Evolutionary conservation across 176 grass and related monocot species (phyloP), one percentile per base, ranked within the genome.

Genomic region (Cymbopogon citratus): DNA sequence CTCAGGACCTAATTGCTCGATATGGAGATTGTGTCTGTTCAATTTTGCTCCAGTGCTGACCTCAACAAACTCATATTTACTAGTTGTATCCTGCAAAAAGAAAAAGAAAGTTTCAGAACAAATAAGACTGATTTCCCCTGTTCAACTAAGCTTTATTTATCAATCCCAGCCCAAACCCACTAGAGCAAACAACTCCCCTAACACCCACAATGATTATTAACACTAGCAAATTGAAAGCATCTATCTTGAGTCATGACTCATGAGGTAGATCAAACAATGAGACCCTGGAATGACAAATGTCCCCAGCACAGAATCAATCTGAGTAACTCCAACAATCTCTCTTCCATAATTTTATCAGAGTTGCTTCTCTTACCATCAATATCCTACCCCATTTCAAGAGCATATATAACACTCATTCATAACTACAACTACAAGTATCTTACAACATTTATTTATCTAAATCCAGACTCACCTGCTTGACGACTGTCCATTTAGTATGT

Each of bases 21-120:
- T 88, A 71, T 98, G 92, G 46, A 98, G 88, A 76, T 95, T 98
- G 74, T 98, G 96, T 56, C 96, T 89, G 78, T 91, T 95, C 80
- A 98, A 56, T 77, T 71, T 93, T 70, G 84, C 96, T 86, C 96
- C 96, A 5, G 86, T 93, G 81, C 90, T 95, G 71, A 91, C 84
- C 80, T 98, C 96, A 34, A 90, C 73, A 76, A 91, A 94, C 68
- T 95, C 89, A 84, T 98, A 95, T 34, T 75, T 84, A 82, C 96
- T 98, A 0, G 84, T 90, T 80, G 87, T 65, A 80, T 86, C 85
- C 96, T 98, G 89, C 61, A 85, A 92, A 6, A 44, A 45, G 83
- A 3, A 43, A 60, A 60, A 24, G 1, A 10, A 49, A 18, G 16
- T 26, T 31, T 82, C 6, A 81, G 0, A 73, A 83, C 45, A 40